These are phyloP conservation scores for Kuraishia borneana DNA, from an alignment of 805 yeast genomes.

Conservation along the genomic window DNA sequence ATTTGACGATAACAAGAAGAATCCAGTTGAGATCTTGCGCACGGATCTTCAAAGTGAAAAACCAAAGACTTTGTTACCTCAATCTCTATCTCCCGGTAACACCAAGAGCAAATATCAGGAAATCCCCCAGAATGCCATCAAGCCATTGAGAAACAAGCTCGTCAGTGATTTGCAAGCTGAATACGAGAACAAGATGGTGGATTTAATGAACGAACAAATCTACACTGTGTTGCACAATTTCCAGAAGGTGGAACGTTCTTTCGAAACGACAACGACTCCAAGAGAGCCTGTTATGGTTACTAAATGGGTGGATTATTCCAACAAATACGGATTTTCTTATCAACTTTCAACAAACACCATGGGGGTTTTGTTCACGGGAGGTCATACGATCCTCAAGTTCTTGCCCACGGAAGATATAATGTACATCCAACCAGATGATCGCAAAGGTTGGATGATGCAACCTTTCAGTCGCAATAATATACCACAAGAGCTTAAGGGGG, in stretches of 20 bases:
- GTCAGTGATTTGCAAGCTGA: constrained; percentile 7
- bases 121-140: constrained; percentile 11
- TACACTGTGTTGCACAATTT: constrained; percentile 16
- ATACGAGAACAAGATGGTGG: constrained; percentile 15
- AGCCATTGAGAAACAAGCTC: constrained; percentile 15
- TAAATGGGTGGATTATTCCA: constrained; percentile 97
- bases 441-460: constrained; percentile 43
- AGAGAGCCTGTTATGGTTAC: constrained; percentile 61
- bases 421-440: constrained; percentile 40
- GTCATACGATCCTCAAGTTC: constrained; percentile 59
- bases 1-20: constrained; percentile 30
- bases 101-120: constrained; percentile 82
- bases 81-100: constrained; percentile 86
- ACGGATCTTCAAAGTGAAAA: constrained; percentile 61
- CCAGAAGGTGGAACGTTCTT: constrained; percentile 5
- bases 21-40: constrained; percentile 60
- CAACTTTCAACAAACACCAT: constrained; percentile 83
- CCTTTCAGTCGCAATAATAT: constrained; percentile 29
- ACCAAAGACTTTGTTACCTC: constrained; percentile 66
- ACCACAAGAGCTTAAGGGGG: constrained; percentile 46
- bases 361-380: constrained; percentile 81
- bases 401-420: constrained; percentile 54
- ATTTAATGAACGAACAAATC: constrained; percentile 11
- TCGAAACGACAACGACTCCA: constrained; percentile 1
- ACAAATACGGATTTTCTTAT: constrained; percentile 91